Conservation (phyloP, 495 filamentous ascomycete genomes). For the Penicillium salamii region DNA sequence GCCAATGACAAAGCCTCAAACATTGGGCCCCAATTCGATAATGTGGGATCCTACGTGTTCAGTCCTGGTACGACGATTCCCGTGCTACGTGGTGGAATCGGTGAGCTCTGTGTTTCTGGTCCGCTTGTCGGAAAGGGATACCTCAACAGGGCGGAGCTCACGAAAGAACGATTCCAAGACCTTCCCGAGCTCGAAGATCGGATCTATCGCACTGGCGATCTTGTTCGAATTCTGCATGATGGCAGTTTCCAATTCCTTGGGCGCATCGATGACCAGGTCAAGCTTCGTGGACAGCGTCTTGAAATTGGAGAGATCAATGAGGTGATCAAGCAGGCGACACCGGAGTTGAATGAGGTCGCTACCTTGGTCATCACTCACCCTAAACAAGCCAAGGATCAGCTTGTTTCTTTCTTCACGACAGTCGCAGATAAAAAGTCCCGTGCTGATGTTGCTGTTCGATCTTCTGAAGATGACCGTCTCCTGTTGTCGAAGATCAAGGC, state of each 20-base stretch:
- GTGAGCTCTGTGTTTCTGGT: constrained; percentile 85
- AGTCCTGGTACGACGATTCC: constrained; percentile 62
- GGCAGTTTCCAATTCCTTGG: constrained; percentile 63
- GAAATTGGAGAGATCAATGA: constrained; percentile 74
- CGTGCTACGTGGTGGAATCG: constrained; percentile 73
- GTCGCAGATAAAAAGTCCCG: constrained; percentile 13
- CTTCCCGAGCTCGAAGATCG: constrained; percentile 33
- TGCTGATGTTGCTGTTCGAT: constrained; percentile 12
- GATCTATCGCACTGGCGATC: constrained; percentile 50
- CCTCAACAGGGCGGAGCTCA: constrained; percentile 65
- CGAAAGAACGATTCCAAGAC: constrained; percentile 35
- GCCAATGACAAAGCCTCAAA: constrained; percentile 72
- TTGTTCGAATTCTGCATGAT: constrained; percentile 45
- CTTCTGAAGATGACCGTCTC: constrained; percentile 6
- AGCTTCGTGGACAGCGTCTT: constrained; percentile 72
- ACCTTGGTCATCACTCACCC: constrained; percentile 44
- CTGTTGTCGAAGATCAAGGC: constrained; percentile 28
- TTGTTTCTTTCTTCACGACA: constrained; percentile 38
- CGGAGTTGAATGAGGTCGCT: constrained; percentile 33
- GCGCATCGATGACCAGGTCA: constrained; percentile 74
- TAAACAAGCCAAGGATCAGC: constrained; percentile 38
- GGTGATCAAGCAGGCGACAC: constrained; percentile 40
- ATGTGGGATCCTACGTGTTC: constrained; percentile 81
- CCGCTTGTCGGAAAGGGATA: constrained; percentile 87
- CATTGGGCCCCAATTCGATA: constrained; percentile 79